Percentiles rank a stretch among this genome's conserved stretches.
Conservation (phyloP, 148 eudicot genomes). For the Rhododendron henanense region DNA sequence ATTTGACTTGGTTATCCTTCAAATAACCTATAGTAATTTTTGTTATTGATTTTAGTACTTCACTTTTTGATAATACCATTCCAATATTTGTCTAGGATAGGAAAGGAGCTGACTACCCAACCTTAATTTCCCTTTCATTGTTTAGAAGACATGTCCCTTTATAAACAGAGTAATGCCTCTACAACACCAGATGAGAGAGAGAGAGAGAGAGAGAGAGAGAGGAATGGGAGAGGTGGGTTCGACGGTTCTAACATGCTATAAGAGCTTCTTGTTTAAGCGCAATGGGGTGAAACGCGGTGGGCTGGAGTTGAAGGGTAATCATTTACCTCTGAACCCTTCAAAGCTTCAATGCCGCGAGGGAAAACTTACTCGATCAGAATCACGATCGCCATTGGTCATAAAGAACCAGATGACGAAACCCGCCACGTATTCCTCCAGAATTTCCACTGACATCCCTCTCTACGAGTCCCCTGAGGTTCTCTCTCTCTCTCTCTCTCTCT, state of each 20-base stretch:
- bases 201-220: no score
- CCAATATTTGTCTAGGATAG: no score
- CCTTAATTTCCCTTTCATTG: no score
- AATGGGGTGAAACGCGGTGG: not conserved
- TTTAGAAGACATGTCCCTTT: no score
- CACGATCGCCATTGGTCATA: not conserved
- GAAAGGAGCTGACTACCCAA: no score
- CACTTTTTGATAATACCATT: no score
- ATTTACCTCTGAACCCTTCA: not conserved
- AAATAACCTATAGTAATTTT: no score
- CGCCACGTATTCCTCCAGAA: slow-evolving; percentile 58
- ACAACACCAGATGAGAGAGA: not conserved
- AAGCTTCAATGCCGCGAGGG: not conserved
- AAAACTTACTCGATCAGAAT: not conserved
- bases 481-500: not conserved
- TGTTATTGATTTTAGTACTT: no score
- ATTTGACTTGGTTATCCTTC: no score
- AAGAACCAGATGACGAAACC: slow-evolving; percentile 39
- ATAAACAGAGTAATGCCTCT: not conserved
- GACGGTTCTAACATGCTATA: not conserved
- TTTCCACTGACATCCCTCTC: slow-evolving; percentile 70
- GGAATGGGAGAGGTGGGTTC: not conserved
- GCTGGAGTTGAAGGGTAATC: slow-evolving; percentile 1
- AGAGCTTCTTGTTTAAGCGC: not conserved
- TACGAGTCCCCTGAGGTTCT: slow-evolving; percentile 61